Conservation (phyloP, 305 asterid genomes). For the Fraxinus sp. region DNA sequence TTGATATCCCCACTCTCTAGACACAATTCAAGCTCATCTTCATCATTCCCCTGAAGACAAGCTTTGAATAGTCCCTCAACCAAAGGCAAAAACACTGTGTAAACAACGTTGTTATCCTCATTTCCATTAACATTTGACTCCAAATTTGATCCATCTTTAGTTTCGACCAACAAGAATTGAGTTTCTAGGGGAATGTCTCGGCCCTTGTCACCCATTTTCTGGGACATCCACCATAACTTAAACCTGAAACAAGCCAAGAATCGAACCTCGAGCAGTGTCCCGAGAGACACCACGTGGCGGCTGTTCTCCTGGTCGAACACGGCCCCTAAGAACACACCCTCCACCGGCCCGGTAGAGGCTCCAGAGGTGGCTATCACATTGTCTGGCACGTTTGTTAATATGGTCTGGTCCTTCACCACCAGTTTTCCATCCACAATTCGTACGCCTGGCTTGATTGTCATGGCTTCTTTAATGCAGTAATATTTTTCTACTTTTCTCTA, state of each 20-base stretch:
- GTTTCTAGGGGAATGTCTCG: constrained; percentile 82
- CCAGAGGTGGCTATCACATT: constrained; percentile 62
- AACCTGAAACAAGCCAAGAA: constrained; percentile 58
- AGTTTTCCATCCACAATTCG: constrained; percentile 60
- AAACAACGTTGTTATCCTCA: constrained; percentile 43
- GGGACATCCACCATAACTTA: constrained; percentile 47
- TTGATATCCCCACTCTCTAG: constrained; percentile 75
- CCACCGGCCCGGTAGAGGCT: constrained; percentile 54
- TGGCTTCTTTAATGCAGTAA: constrained; percentile 16
- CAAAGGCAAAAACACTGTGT: constrained; percentile 70
- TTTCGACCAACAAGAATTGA: constrained; percentile 68
- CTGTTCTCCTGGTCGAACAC: constrained; percentile 55
- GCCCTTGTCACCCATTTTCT: constrained; percentile 72
- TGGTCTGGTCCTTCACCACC: constrained; percentile 58
- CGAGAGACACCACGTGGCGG: constrained; percentile 68
- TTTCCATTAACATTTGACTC: constrained; percentile 39
- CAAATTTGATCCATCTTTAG: constrained; percentile 49
- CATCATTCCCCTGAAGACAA: constrained; percentile 67
- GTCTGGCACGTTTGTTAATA: constrained; percentile 65
- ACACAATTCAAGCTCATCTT: constrained; percentile 72
- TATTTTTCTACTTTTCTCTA: constrained; percentile 20
- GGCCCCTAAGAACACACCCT: constrained; percentile 79
- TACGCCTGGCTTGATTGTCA: constrained; percentile 68
- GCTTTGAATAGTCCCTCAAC: constrained; percentile 75
- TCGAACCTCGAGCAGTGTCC: constrained; percentile 57